These are phyloP conservation scores for Cystobasidiaceae sp. DNA, from an alignment of 1,284 basidiomycete species.

Conservation along the genomic window DNA sequence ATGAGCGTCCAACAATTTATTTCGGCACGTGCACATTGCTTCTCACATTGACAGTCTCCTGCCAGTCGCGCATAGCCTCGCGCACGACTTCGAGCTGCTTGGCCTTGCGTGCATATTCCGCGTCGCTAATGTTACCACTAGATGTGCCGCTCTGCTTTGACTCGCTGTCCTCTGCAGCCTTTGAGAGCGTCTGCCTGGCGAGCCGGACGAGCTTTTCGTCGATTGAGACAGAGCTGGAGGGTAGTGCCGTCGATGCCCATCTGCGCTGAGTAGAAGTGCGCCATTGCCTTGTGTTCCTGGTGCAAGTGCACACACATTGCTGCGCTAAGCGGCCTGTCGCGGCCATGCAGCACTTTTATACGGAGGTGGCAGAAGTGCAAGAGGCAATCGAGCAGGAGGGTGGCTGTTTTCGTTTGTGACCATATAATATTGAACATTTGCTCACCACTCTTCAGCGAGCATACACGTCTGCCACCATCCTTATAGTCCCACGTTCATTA, in stretches of 20 bases:
- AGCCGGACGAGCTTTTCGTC: slow-evolving; percentile 30
- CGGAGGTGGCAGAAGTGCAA: not conserved
- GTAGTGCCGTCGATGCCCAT: slow-evolving; percentile 1
- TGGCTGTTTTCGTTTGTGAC: not conserved
- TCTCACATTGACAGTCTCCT: slow-evolving; percentile 19
- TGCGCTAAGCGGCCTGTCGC: not conserved
- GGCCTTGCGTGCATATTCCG: slow-evolving; percentile 12
- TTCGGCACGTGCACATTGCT: not conserved
- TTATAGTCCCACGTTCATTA: too few species aligned
- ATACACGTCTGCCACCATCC: not conserved
- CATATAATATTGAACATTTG: not conserved
- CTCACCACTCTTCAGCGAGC: not conserved
- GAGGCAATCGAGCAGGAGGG: slow-evolving; percentile 1
- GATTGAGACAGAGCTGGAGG: not conserved
- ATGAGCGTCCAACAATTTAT: too few species aligned
- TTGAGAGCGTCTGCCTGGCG: slow-evolving; percentile 22
- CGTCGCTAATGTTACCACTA: not conserved
- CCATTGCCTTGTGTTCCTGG: not conserved
- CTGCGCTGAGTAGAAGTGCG: not conserved
- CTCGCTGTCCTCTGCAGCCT: not conserved
- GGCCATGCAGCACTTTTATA: not conserved
- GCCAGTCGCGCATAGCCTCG: slow-evolving; percentile 21
- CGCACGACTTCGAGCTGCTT: slow-evolving; percentile 20
- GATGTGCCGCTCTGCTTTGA: not conserved
- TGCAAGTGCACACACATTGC: not conserved